phyloP scores from a whole-genome alignment of 176 grass and related monocot species.

The Aegilops sharonensis region DNA sequence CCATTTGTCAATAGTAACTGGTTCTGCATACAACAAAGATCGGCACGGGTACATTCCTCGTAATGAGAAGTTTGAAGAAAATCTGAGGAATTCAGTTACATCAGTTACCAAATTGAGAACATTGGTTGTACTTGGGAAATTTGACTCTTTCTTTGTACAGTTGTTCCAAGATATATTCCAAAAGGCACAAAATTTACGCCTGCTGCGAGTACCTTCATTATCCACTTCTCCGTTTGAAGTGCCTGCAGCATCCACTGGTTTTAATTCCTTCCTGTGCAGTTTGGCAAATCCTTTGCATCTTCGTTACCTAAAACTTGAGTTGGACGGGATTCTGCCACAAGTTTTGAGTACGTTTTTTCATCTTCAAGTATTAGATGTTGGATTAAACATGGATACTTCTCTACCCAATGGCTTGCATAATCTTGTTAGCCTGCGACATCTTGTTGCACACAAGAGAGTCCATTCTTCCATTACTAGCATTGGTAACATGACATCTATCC shows the following conservation, averaged over 20 bases:
- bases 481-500: slow-evolving; percentile 18
- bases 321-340: background rate
- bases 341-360: slow-evolving; percentile 16
- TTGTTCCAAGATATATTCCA: background rate
- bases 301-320: too few relatives aligned
- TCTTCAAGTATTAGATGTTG: slow-evolving; percentile 41
- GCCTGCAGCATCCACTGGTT: too few relatives aligned
- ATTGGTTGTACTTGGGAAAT: slow-evolving; percentile 29
- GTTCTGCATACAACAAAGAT: background rate
- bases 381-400: background rate
- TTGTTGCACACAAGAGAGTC: background rate
- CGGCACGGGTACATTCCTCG: background rate
- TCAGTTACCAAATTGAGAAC: slow-evolving; percentile 31
- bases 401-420: background rate
- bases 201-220: background rate
- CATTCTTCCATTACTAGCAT: background rate
- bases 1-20: slow-evolving; percentile 39
- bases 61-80: background rate
- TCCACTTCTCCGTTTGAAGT: background rate
- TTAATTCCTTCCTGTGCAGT: too few relatives aligned
- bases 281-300: too few relatives aligned
- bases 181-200: slow-evolving; percentile 5
- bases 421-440: background rate
- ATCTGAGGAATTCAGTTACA: background rate
- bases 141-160: background rate